phyloP scores from a whole-genome alignment of 352 stramenopile genomes.

The Globisporangium spinosum region DNA sequence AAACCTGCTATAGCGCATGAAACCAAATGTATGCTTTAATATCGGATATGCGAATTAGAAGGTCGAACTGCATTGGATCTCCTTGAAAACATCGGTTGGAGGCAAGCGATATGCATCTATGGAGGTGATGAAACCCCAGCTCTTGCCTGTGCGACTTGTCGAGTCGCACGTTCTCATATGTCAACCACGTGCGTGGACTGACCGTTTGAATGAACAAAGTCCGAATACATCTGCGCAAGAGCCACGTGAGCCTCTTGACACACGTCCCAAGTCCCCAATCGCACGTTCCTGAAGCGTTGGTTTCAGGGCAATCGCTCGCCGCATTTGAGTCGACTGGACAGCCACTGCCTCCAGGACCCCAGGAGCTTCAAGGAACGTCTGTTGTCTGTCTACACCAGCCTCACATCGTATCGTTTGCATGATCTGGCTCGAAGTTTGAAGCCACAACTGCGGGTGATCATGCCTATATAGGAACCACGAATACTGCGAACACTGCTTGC shows the following conservation, averaged over 20 bases:
- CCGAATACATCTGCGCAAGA: not conserved
- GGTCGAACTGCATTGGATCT: not conserved
- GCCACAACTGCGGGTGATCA: not conserved
- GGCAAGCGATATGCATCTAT: not conserved
- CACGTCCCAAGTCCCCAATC: not conserved
- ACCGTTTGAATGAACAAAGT: not conserved
- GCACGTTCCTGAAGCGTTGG: not conserved
- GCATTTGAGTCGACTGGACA: not conserved
- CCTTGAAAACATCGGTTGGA: not conserved
- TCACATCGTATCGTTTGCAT: not conserved
- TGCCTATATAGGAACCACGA: not conserved
- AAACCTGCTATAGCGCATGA: not conserved
- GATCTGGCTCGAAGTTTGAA: not conserved
- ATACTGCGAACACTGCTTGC: not conserved
- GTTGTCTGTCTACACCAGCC: not conserved
- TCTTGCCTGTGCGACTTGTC: not conserved
- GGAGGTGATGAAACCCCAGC: not conserved
- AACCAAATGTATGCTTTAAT: not conserved
- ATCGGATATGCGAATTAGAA: not conserved
- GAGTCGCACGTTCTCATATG: not conserved
- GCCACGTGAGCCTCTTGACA: not conserved
- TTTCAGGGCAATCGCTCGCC: not conserved
- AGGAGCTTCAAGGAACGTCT: not conserved
- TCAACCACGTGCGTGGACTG: not conserved
- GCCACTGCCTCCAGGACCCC: not conserved